phyloP scores from a whole-genome alignment of 225 moss, liverwort and hornwort species.

The Polytrichum commune region DNA sequence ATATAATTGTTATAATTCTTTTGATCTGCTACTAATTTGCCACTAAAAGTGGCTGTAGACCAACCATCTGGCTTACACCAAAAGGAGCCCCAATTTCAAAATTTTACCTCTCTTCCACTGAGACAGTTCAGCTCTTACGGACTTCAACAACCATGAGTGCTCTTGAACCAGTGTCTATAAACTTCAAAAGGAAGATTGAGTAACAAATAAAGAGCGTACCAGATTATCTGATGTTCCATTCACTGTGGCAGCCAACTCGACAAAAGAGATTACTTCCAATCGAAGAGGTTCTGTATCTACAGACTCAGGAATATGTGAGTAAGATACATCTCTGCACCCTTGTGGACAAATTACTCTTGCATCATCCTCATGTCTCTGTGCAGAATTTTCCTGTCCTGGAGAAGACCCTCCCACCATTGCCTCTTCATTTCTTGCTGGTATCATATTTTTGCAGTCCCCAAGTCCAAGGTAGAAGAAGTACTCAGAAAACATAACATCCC shows the following conservation, averaged over 20 bases:
- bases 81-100: not conserved
- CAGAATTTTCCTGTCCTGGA: not conserved
- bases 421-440: not conserved
- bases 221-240: slow-evolving; percentile 33
- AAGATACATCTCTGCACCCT: slow-evolving; percentile 1
- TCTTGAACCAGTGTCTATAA: not conserved
- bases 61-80: not conserved
- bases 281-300: slow-evolving; percentile 41
- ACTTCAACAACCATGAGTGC: too few relatives aligned
- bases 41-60: too few relatives aligned
- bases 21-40: too few relatives aligned
- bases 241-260: slow-evolving; percentile 41
- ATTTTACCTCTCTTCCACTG: too few relatives aligned
- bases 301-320: slow-evolving; percentile 13
- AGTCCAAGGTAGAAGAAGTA: slow-evolving; percentile 46
- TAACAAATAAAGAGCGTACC: slow-evolving; percentile 8
- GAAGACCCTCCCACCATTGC: not conserved
- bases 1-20: too few relatives aligned
- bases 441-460: slow-evolving; percentile 1
- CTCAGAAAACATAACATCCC: slow-evolving; percentile 46
- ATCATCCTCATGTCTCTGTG: not conserved
- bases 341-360: not conserved
- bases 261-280: slow-evolving; percentile 43
- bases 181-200: not conserved
- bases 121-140: too few relatives aligned